Evolutionary conservation across 495 filamentous ascomycete genomes (phyloP), one percentile per base, ranked within the genome.

Genomic region (Aspergillus conjunctus): DNA sequence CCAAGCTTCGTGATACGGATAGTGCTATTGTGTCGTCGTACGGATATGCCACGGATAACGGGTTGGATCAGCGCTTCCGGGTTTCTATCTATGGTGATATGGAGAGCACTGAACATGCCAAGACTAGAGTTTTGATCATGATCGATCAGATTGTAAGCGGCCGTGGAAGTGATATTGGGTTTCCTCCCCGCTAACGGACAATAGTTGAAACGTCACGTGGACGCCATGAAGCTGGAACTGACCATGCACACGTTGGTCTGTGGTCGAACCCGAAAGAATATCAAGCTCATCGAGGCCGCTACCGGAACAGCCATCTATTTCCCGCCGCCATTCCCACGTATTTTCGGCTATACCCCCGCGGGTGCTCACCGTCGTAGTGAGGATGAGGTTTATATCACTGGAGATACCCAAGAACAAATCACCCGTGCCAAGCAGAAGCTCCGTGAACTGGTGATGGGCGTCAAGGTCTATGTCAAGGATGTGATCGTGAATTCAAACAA

Each of bases 261-360:
- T 71, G 94, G 94, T 30, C 89, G 93, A 14, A 91, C 89, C 60
- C 85, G 93, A 66, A 94, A 96, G 78, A 97, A 97, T 68, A 93
- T 98, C 75, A 97, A 97, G 79, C 78, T 92, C 54, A 97, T 98
- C 67, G 94, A 98, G 72, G 93, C 94, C 14, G 83, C 87, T 20
- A 96, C 94, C 14, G 89, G 90, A 65, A 97, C 95, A 14, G 93
- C 94, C 39, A 97, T 98, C 62, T 98, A 98, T 74, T 97, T 98
- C 68, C 94, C 94, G 18, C 92, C 93, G 1, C 90, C 92, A 7
- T 98, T 97, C 67, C 91, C 93, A 22, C 85, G 85, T 44, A 85
- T 96, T 37, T 96, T 92, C 69, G 88, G 91, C 44, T 98, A 97
- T 67, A 89, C 84, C 34, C 92, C 95, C 2, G 86, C 83, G 22